Base-by-base conservation (phyloP, 306 rosid species). In the Fagus sylvatica region DNA sequence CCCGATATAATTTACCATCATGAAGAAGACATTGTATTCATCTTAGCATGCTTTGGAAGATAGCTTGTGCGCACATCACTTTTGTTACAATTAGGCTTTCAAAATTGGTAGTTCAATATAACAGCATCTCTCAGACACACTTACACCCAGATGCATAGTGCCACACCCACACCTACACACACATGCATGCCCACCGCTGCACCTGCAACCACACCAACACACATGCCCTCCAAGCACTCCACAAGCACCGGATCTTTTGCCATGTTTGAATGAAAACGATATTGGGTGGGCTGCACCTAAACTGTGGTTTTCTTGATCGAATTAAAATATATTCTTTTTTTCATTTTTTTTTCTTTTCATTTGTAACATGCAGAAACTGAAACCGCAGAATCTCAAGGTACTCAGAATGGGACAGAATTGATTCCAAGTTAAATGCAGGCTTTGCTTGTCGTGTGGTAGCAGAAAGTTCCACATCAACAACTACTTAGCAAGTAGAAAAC, bases 301-400 rank as follows among this genome's bases (percentile, higher is more conserved):
- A 33, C 19, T 33, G 41, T 4, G 36, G 68, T 8, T 12, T 13
- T 33, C 4, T 61, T 61, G 5, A 10, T 3, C 5, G 0, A 17
- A 33, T 13, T 32, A 9, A 61, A 61, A 46, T 46, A 46, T 46
- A 3, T 46, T 12, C 57, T 76, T 30, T 66, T 64, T 22, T 36
- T 66, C 1, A 11, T 7, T 62, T n/a, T n/a, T n/a, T n/a, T n/a
- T n/a, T n/a, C n/a, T n/a, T n/a, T n/a, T n/a, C n/a, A n/a, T n/a
- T n/a, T 43, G 53, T 77, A 49, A 66, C 61, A 22, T 51, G 79
- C 83, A 83, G 86, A 41, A 36, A 30, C 73, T 65, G 65, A 70
- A 65, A n/a, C 72, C 8, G 42, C 53, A 37, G 80, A 69, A 78
- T 36, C 77, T 74, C 42, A 53, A 28, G 77, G 71, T 73, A 64